Evolutionary conservation across 495 filamentous ascomycete species (phyloP), one percentile per base, ranked within the genome.

Genomic region (Pseudomonodictys pantanalensis): DNA sequence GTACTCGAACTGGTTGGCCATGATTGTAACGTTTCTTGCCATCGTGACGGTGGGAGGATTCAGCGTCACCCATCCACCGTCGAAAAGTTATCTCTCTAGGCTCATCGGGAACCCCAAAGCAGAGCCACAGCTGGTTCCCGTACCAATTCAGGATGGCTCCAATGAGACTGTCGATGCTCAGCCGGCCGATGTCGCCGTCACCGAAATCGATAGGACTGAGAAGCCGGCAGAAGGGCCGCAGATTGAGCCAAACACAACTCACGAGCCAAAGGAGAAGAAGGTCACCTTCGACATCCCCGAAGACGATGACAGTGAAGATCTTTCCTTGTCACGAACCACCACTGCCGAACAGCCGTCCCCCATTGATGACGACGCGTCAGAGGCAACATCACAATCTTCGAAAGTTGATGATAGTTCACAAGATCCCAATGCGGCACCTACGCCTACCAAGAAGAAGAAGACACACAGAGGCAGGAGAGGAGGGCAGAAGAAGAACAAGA

Each of bases 391-490:
- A n/a, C n/a, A n/a, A n/a, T n/a, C n/a, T n/a, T n/a, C n/a, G n/a
- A n/a, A n/a, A n/a, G 3, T 22, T n/a, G 30, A 18, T 28, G 25
- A 12, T 9, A 8, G 4, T 15, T 12, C 38, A n/a, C 38, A 41
- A 15, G 52, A 52, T 17, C 17, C 44, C 6, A 24, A 28, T 15
- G 28, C 15, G 2, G 32, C 48, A 28, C 33, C 42, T 29, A 71
- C 72, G 20, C 73, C 78, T 10, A 72, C 77, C 17, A 79, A 79
- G 44, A 91, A 92, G 75, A 93, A 91, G 75, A 93, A 91, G 69
- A 79, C 79, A 1, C 87, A 87, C 45, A 83, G 93, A 60, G 93
- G 93, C 12, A 83, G 84, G 33, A 83, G 93, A 43, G 93, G 91
- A 35, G 92, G 92, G 62, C 83, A 82, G 56, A 89, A 90, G 58